Evolutionary conservation across 805 yeast species (phyloP), one percentile per base, ranked within the genome.

Genomic region (Candida mattraensis): DNA sequence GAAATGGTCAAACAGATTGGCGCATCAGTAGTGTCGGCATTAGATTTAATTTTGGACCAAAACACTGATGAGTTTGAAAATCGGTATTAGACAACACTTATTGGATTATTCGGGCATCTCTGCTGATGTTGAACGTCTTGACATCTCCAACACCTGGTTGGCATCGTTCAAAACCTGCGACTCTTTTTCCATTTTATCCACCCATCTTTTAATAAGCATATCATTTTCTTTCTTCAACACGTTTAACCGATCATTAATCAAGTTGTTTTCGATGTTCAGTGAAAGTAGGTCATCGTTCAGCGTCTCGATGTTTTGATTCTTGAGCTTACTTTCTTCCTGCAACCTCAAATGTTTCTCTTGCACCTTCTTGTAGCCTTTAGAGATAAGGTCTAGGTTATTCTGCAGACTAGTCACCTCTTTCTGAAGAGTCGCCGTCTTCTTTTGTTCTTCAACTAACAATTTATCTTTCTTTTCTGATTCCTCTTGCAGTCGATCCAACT

Each of bases 1-100:
- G 58, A 69, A 2, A 53, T 85, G 54, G 77, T 85, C 3, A 69
- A 74, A 40, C 58, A 71, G 29, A 72, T 80, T 40, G 91, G 88
- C n/a, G 64, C 67, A 2, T 66, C 69, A 9, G 83, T 88, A n/a
- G 66, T 74, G 1, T 56, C 67, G 19, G 82, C 87, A 18, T 63
- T 84, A 40, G 75, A 79, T 45, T 52, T 56, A 16, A 63, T 76
- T 26, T 62, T 72, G 5, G 72, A 65, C 32, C 58, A 60, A 31
- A 67, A 64, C 8, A 38, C 47, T 10, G 66, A 40, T 44, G 70
- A 56, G 52, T 48, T 57, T 30, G 56, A 50, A 8, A 30, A 40
- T 10, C 52, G 51, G 1, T 54, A 53, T 16, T 56, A 43, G 37
- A 4, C 28, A 24, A 18, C 7, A n/a, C 11, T 14, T 12, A 19